Evolutionary conservation across 495 filamentous ascomycete species (phyloP).

Genomic region (Xylaria sp.): DNA sequence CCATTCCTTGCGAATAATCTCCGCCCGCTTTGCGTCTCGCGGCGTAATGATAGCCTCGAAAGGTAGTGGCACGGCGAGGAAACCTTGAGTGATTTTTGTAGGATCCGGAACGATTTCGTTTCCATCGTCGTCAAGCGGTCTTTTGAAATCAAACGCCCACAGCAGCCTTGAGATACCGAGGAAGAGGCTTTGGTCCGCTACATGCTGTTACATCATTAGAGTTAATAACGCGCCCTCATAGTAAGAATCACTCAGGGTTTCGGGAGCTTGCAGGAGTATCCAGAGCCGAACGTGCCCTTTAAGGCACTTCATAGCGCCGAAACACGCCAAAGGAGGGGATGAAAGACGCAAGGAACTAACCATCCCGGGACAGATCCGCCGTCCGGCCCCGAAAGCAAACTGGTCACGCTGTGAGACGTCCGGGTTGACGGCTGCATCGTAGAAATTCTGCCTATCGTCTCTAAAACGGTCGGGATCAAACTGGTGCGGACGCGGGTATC

Average conservation of each 20-base stretch:
- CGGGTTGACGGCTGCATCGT: slow-evolving; percentile 39
- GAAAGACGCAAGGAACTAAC: too few relatives aligned
- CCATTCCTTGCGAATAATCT: slow-evolving; percentile 39
- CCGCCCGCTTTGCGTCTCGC: slow-evolving; percentile 30
- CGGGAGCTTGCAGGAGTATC: too few relatives aligned
- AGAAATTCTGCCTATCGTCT: slow-evolving; percentile 44
- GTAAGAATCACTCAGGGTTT: too few relatives aligned
- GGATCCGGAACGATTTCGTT: slow-evolving; percentile 40
- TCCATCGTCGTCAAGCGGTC: slow-evolving; percentile 29
- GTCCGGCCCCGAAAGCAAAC: slow-evolving; percentile 59
- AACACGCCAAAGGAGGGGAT: too few relatives aligned
- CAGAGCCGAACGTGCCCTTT: too few relatives aligned
- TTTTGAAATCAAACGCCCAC: slow-evolving; percentile 57
- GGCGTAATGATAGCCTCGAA: slow-evolving; percentile 32
- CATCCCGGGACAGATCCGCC: slow-evolving; percentile 64
- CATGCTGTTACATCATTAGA: too few relatives aligned
- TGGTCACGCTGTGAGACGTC: slow-evolving; percentile 54
- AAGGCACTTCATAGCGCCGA: too few relatives aligned
- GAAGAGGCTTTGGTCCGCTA: slow-evolving; percentile 62
- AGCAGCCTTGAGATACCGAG: slow-evolving; percentile 55
- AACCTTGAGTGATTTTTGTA: slow-evolving; percentile 41
- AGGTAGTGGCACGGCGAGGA: slow-evolving; percentile 32
- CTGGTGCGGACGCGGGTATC: slow-evolving; percentile 46
- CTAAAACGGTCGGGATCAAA: slow-evolving; percentile 49
- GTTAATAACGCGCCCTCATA: too few relatives aligned